Evolutionary conservation across 2,329 filamentous ascomycete species (phyloP).

Genomic region (Fusarium marasasianum): DNA sequence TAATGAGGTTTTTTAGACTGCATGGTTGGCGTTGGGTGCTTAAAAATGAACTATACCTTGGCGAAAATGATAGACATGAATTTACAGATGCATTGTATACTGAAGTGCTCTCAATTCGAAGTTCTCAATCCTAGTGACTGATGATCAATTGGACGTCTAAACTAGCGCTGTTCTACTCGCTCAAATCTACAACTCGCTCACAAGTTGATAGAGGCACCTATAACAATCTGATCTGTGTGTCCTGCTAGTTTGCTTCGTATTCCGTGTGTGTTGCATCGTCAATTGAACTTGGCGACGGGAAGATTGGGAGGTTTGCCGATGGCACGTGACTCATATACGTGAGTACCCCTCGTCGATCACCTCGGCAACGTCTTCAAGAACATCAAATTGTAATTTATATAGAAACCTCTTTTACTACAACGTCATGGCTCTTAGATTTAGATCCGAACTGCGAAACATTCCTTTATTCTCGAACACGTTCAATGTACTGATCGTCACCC

Average conservation of each 20-base stretch:
- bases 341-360: background rate
- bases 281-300: background rate
- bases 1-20: slow-evolving; percentile 30
- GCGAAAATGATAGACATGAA: slow-evolving; percentile 28
- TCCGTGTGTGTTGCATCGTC: background rate
- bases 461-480: background rate
- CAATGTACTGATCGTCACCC: background rate
- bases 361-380: background rate
- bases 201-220: no score
- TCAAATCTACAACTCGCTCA: no score
- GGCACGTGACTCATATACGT: background rate
- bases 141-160: background rate
- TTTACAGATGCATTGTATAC: slow-evolving; percentile 9
- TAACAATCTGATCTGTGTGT: no score
- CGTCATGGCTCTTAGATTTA: background rate
- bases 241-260: background rate
- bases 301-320: background rate
- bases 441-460: background rate
- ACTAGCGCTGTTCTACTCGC: no score
- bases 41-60: slow-evolving; percentile 31
- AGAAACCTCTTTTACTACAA: background rate
- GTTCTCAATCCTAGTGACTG: background rate
- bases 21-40: slow-evolving; percentile 29
- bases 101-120: slow-evolving; percentile 30
- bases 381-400: background rate